phyloP scores from a whole-genome alignment of 192 early-diverging fungal species.

The Phlyctochytrium planicorne region DNA sequence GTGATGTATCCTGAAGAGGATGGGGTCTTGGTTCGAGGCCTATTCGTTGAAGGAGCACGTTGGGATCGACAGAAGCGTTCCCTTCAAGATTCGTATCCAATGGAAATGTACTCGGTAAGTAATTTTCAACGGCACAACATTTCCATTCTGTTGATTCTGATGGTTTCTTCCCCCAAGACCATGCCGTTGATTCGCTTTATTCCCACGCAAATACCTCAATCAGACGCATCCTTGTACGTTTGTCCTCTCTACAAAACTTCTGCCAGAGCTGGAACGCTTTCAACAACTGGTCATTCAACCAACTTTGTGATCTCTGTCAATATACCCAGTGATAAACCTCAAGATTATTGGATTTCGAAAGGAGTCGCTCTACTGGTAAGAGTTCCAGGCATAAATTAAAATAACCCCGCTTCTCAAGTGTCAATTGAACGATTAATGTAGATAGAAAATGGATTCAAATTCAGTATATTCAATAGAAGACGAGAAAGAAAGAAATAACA shows the following conservation, averaged over 20 bases:
- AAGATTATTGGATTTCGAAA: constrained; percentile 62
- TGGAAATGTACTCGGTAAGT: constrained; percentile 67
- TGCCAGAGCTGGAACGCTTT: constrained; percentile 59
- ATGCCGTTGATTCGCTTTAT: constrained; percentile 60
- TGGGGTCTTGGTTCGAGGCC: constrained; percentile 54
- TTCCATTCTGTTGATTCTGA: no score
- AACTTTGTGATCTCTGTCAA: constrained; percentile 58
- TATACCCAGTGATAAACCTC: constrained; percentile 43
- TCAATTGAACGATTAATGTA: constrained; percentile 25
- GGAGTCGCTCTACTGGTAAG: constrained; percentile 56
- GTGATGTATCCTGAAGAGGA: constrained; percentile 34
- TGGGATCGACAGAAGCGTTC: constrained; percentile 53
- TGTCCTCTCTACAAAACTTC: constrained; percentile 65
- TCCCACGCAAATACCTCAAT: constrained; percentile 45
- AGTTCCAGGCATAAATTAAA: background rate
- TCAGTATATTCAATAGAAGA: background rate
- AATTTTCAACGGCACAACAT: background rate
- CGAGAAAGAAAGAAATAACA: background rate
- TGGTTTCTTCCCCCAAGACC: constrained; percentile 26
- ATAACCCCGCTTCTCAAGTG: constrained; percentile 12
- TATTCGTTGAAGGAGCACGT: constrained; percentile 60
- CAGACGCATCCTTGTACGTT: constrained; percentile 37
- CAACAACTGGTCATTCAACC: constrained; percentile 66
- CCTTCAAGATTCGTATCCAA: constrained; percentile 62
- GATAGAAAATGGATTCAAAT: no score